A percentile compares a stretch with the other conserved stretches of the same genome.
Conservation (phyloP, 768 basidiomycete genomes). For the Phanerodontia chrysosporium region DNA sequence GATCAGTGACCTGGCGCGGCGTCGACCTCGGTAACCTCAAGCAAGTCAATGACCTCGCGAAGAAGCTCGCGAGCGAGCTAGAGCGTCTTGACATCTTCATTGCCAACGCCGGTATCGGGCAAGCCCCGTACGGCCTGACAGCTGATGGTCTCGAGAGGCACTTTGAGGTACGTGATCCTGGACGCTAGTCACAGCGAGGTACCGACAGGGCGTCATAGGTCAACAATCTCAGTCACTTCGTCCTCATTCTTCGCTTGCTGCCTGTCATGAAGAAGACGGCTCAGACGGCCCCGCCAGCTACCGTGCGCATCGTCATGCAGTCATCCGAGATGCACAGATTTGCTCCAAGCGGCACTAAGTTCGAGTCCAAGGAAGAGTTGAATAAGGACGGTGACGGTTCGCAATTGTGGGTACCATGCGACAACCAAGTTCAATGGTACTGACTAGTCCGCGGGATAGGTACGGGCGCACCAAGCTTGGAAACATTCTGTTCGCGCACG, state of each 20-base stretch:
- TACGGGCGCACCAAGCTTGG: conserved; percentile 27
- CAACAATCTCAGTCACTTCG: conserved; percentile 25
- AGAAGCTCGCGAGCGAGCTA: conserved; percentile 17
- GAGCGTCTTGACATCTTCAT: conserved; percentile 26
- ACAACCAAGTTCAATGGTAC: too few relatives aligned
- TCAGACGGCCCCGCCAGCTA: conserved; percentile 15
- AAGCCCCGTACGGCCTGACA: conserved; percentile 24
- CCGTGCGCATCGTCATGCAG: conserved; percentile 27
- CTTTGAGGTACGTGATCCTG: conserved; percentile 18
- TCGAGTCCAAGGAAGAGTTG: conserved; percentile 24
- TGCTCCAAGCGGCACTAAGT: conserved; percentile 17
- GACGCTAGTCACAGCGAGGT: too few relatives aligned
- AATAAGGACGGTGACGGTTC: conserved; percentile 20
- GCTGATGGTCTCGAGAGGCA: conserved; percentile 25
- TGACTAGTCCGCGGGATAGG: too few relatives aligned
- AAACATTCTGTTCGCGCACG: conserved; percentile 20
- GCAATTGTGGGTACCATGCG: conserved; percentile 16
- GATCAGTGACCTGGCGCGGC: conserved; percentile 21
- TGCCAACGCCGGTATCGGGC: conserved; percentile 25
- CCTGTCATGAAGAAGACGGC: conserved; percentile 26
- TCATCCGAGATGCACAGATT: conserved; percentile 25
- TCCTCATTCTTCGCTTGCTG: conserved; percentile 24
- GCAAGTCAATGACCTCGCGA: conserved; percentile 19
- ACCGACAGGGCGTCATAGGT: conserved; percentile 21
- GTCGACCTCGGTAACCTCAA: conserved; percentile 21